A percentile compares a stretch with the other conserved stretches of the same genome.
These are phyloP conservation scores for Aristolochia contorta DNA, from an alignment of 164 flowering plant genomes.

Conservation along the genomic window DNA sequence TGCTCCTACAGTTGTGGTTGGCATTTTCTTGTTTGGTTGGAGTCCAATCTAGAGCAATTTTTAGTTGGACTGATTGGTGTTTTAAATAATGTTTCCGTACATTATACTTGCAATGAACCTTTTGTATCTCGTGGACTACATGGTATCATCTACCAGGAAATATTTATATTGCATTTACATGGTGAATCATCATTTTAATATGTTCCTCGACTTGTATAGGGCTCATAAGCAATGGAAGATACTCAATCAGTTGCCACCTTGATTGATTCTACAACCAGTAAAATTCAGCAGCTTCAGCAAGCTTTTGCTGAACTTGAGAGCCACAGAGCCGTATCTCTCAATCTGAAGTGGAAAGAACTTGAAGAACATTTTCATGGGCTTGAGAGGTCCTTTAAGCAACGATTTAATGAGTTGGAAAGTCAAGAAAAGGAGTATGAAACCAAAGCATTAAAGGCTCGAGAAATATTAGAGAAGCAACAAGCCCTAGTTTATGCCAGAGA, in stretches of 20 bases:
- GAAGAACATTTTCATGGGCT: slow-evolving; percentile 93
- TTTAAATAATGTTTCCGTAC: too few relatives aligned
- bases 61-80: too few relatives aligned
- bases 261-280: slow-evolving; percentile 69
- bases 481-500: slow-evolving; percentile 82
- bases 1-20: too few relatives aligned
- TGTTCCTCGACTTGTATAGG: slow-evolving; percentile 7
- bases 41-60: too few relatives aligned
- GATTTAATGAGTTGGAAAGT: slow-evolving; percentile 75
- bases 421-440: slow-evolving; percentile 69
- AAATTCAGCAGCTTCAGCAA: slow-evolving; percentile 92
- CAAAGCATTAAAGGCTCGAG: slow-evolving; percentile 49
- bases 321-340: slow-evolving; percentile 75
- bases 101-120: too few relatives aligned
- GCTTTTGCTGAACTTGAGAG: slow-evolving; percentile 95
- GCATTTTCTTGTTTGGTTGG: too few relatives aligned
- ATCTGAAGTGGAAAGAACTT: slow-evolving; percentile 93
- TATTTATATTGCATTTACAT: too few relatives aligned
- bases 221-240: slow-evolving; percentile 50
- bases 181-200: too few relatives aligned
- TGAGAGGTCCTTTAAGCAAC: slow-evolving; percentile 81
- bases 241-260: slow-evolving; percentile 58
- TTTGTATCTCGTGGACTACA: too few relatives aligned
- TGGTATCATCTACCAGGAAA: too few relatives aligned
- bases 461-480: slow-evolving; percentile 58